phyloP scores from a whole-genome alignment of 2,329 filamentous ascomycete species.

The Aspergillus sp. region DNA sequence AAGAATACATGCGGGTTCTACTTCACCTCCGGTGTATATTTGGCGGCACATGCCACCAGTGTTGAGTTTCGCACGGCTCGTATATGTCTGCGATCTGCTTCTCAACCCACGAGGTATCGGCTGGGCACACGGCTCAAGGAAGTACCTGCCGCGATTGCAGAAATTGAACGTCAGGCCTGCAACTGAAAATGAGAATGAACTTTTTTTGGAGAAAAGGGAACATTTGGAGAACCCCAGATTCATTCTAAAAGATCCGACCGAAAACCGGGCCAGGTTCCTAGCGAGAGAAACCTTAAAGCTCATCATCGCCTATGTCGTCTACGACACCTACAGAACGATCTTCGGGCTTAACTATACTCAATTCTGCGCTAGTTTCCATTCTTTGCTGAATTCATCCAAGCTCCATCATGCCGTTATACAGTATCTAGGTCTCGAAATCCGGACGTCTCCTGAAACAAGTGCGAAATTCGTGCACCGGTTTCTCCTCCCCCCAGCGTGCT shows the following conservation, averaged over 20 bases:
- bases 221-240: background rate
- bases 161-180: background rate
- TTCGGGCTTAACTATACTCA: constrained; percentile 10
- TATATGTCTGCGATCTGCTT: constrained; percentile 12
- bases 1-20: background rate
- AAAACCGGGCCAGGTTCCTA: constrained; percentile 5
- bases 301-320: constrained; percentile 9
- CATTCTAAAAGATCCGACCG: background rate
- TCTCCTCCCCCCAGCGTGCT: constrained; percentile 13
- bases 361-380: background rate
- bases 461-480: constrained; percentile 3
- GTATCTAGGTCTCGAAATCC: background rate
- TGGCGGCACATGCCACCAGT: constrained; percentile 13
- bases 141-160: constrained; percentile 11
- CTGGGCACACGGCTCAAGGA: constrained; percentile 15
- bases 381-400: background rate
- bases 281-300: background rate
- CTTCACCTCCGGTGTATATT: constrained; percentile 8
- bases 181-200: background rate
- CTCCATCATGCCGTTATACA: background rate
- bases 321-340: constrained; percentile 12
- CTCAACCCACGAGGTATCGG: constrained; percentile 19
- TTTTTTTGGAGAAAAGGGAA: background rate
- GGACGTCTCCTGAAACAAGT: background rate
- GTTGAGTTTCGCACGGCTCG: constrained; percentile 6